These are phyloP conservation scores for Pythium phragmiticola DNA, from an alignment of 352 stramenopile species.

Conservation along the genomic window DNA sequence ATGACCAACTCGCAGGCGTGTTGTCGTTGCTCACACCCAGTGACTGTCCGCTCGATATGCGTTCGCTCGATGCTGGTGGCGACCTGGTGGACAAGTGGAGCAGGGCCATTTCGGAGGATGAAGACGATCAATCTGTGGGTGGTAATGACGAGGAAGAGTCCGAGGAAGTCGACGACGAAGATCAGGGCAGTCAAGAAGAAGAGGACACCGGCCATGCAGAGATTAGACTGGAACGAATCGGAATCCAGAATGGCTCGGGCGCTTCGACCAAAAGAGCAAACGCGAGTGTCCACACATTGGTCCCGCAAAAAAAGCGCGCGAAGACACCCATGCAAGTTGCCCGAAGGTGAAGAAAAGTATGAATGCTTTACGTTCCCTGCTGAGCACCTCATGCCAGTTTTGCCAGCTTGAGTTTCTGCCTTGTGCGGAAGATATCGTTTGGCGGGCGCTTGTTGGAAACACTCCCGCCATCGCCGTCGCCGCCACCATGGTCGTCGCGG, in stretches of 20 bases:
- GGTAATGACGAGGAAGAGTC: constrained; percentile 1
- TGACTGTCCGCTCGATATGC: not conserved
- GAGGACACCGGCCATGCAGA: not conserved
- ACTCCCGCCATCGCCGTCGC: constrained; percentile 31
- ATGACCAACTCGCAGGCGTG: constrained; percentile 6
- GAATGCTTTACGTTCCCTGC: constrained; percentile 2
- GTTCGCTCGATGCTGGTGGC: not conserved
- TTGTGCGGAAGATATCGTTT: constrained; percentile 83
- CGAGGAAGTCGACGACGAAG: constrained; percentile 20
- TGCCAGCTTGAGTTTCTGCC: constrained; percentile 84
- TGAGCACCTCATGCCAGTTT: constrained; percentile 55
- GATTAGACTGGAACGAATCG: not conserved
- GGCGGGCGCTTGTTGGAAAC: constrained; percentile 81
- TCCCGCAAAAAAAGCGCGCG: constrained; percentile 32
- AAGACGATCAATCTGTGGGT: not conserved
- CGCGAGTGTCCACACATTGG: constrained; percentile 11
- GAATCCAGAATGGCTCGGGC: constrained; percentile 32
- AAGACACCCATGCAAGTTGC: constrained; percentile 22
- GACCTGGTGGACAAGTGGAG: constrained; percentile 8
- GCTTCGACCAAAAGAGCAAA: constrained; percentile 7
- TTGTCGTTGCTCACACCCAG: constrained; percentile 11
- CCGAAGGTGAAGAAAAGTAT: constrained; percentile 20
- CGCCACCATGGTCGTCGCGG: constrained; percentile 39
- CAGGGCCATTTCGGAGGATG: not conserved
- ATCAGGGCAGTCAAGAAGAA: not conserved